Percentiles rank a stretch among this genome's conserved stretches.
Evolutionary conservation across 2,329 filamentous ascomycete species (phyloP).

Genomic region (Fusarium nodosum): DNA sequence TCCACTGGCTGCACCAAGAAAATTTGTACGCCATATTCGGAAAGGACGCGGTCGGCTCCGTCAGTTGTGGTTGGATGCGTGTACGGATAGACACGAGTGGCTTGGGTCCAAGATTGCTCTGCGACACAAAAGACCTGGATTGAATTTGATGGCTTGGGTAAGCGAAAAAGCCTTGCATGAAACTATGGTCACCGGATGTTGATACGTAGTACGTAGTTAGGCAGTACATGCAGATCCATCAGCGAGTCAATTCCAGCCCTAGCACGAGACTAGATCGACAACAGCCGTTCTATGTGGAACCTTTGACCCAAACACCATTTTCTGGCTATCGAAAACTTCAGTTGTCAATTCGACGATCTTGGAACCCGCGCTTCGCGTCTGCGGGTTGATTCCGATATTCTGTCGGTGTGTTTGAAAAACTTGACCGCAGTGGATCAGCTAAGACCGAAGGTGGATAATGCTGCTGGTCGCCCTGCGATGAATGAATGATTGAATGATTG

Average conservation of each 20-base stretch:
- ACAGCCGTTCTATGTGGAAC: slow-evolving; percentile 11
- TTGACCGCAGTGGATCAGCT: slow-evolving; percentile 5
- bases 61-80: background rate
- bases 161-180: background rate
- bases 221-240: background rate
- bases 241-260: slow-evolving; percentile 6
- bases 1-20: slow-evolving; percentile 5
- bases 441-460: background rate
- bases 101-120: background rate
- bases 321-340: background rate
- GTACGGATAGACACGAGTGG: background rate
- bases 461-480: slow-evolving; percentile 1
- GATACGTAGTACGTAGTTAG: background rate
- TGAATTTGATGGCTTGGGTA: background rate
- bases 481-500: background rate
- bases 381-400: background rate
- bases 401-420: slow-evolving; percentile 1
- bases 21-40: background rate
- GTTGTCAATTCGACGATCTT: background rate
- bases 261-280: slow-evolving; percentile 12
- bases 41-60: background rate
- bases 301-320: slow-evolving; percentile 4
- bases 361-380: background rate
- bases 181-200: background rate
- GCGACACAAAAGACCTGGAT: background rate